Conservation (phyloP, 148 eudicot genomes). For the Cornus kousa region DNA sequence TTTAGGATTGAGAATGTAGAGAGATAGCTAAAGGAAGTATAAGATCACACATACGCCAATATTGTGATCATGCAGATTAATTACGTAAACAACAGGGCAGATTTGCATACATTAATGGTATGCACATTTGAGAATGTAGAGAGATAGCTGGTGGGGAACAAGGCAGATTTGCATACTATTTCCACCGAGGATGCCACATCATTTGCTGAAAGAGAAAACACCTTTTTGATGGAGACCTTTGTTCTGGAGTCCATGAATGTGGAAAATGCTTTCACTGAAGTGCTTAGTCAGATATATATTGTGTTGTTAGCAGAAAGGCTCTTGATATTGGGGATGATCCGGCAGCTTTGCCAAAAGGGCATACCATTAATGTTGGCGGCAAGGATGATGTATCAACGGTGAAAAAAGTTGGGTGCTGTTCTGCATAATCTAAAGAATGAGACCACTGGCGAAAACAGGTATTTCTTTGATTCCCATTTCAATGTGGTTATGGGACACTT, state of each 20-base stretch:
- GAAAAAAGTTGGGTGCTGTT: slow-evolving; percentile 62
- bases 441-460: not conserved
- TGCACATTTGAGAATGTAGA: too few relatives aligned
- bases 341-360: slow-evolving; percentile 56
- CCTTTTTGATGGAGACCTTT: slow-evolving; percentile 62
- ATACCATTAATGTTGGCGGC: slow-evolving; percentile 48
- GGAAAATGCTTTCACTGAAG: slow-evolving; percentile 59
- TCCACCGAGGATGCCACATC: slow-evolving; percentile 58
- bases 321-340: slow-evolving; percentile 59
- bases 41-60: slow-evolving; percentile 58
- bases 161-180: slow-evolving; percentile 61
- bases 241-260: slow-evolving; percentile 62
- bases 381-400: slow-evolving; percentile 71
- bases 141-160: slow-evolving; percentile 72
- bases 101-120: too few relatives aligned
- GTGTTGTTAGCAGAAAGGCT: slow-evolving; percentile 54
- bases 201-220: slow-evolving; percentile 55
- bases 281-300: slow-evolving; percentile 54
- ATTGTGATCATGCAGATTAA: slow-evolving; percentile 74
- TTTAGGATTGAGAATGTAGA: slow-evolving; percentile 65
- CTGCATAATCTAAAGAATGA: slow-evolving; percentile 31
- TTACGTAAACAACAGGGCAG: slow-evolving; percentile 63
- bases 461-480: not conserved
- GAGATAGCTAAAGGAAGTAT: slow-evolving; percentile 71
- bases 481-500: slow-evolving; percentile 1